Evolutionary conservation across 164 flowering plant genomes (phyloP).

Genomic region (Protea cynaroides): DNA sequence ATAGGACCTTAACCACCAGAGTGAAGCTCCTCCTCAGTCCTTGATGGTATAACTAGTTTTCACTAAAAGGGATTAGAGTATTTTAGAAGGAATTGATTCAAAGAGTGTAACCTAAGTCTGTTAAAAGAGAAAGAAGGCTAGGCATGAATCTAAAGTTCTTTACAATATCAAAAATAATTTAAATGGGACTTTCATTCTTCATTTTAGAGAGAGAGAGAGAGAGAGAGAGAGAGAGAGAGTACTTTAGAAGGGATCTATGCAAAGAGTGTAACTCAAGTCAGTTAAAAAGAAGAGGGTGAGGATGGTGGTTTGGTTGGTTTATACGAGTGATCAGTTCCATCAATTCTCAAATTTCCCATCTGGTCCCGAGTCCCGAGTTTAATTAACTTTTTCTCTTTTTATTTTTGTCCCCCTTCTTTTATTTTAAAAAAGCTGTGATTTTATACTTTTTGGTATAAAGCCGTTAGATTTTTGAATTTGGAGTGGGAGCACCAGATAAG

Average conservation of each 20-base stretch:
- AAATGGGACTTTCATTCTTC: too few relatives aligned
- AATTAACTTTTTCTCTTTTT: too few relatives aligned
- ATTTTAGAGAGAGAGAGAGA: too few relatives aligned
- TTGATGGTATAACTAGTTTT: not conserved
- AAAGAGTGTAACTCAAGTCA: not conserved
- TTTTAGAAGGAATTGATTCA: not conserved
- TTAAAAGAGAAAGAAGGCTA: not conserved
- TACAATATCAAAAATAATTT: too few relatives aligned
- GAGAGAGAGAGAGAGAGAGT: conserved; percentile 23
- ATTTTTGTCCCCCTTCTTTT: too few relatives aligned
- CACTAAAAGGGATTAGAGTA: not conserved
- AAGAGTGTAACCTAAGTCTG: conserved; percentile 17
- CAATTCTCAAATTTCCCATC: too few relatives aligned
- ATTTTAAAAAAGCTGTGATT: too few relatives aligned
- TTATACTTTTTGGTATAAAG: too few relatives aligned
- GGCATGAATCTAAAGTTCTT: too few relatives aligned
- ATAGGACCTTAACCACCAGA: not conserved
- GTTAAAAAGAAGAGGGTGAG: not conserved
- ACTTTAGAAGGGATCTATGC: conserved; percentile 12
- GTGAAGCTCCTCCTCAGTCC: not conserved
- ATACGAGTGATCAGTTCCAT: not conserved
- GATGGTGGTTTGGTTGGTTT: not conserved
- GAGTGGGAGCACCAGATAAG: too few relatives aligned
- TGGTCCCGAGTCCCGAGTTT: conserved; percentile 8
- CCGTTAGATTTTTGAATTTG: too few relatives aligned